phyloP scores from a whole-genome alignment of 1,284 basidiomycete species.

The Ganoderma multipileum region DNA sequence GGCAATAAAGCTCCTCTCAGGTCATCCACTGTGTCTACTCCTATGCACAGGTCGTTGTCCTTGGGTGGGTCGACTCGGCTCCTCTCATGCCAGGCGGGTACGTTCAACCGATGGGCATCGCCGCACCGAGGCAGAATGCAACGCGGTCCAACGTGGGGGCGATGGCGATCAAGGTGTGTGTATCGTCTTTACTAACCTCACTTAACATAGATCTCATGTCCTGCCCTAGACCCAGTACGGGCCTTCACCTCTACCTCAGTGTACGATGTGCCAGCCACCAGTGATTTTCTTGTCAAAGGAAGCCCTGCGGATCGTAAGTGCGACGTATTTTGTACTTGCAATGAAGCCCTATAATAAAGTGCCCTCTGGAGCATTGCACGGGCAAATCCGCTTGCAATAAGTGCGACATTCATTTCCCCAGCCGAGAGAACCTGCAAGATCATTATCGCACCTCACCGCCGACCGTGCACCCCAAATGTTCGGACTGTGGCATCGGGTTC shows the following conservation, averaged over 20 bases:
- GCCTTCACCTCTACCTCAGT: not conserved
- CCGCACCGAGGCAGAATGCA: not conserved
- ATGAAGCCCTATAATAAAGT: not conserved
- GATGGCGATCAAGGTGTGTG: not conserved
- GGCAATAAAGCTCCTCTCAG: not conserved
- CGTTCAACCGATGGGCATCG: not conserved
- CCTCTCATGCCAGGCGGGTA: not conserved
- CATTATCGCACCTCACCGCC: slow-evolving; percentile 17
- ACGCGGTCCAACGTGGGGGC: not conserved
- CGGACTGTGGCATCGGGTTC: slow-evolving; percentile 10
- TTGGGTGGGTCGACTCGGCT: not conserved
- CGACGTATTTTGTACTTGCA: not conserved
- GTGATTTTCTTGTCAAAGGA: not conserved
- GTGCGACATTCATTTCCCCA: not conserved
- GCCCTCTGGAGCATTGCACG: not conserved
- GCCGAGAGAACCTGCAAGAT: slow-evolving; percentile 5
- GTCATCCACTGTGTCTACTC: not conserved
- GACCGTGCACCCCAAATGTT: slow-evolving; percentile 11
- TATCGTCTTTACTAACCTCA: not conserved
- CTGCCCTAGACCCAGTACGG: not conserved
- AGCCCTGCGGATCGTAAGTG: not conserved
- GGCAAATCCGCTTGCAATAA: not conserved
- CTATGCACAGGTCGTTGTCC: not conserved
- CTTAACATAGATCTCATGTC: not conserved
- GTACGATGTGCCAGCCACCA: not conserved